phyloP scores from a whole-genome alignment of 116 monocot species.

The Trichopus zeylanicus region DNA sequence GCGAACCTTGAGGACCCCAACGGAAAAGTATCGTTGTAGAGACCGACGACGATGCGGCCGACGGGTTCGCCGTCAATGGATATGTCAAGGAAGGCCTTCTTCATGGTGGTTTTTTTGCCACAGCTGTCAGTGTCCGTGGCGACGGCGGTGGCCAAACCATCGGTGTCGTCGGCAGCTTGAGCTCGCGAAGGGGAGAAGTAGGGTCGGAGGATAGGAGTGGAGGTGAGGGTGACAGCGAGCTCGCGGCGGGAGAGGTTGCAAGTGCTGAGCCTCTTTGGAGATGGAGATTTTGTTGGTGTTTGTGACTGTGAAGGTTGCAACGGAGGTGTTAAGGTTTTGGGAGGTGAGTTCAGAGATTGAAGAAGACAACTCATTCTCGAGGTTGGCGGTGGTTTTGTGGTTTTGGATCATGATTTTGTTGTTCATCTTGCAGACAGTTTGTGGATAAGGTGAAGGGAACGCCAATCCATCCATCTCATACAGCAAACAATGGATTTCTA shows the following conservation, averaged over 20 bases:
- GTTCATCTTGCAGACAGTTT: neutral
- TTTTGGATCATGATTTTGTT: neutral
- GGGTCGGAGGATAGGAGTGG: constrained; percentile 20
- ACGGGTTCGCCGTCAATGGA: constrained; percentile 50
- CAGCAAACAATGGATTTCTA: no score
- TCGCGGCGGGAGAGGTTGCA: constrained; percentile 36
- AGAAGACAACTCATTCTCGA: constrained; percentile 4
- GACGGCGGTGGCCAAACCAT: neutral
- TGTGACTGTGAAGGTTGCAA: neutral
- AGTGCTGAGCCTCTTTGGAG: neutral
- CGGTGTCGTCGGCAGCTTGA: neutral
- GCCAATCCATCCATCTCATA: no score
- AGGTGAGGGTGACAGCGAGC: constrained; percentile 17
- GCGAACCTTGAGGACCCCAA: constrained; percentile 43
- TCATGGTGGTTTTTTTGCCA: constrained; percentile 6
- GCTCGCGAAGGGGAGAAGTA: neutral
- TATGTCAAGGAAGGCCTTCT: constrained; percentile 57
- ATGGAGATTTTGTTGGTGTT: neutral
- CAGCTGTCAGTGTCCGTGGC: neutral
- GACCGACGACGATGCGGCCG: constrained; percentile 58
- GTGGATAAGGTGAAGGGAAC: neutral
- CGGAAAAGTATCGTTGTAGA: constrained; percentile 33
- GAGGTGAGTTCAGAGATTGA: constrained; percentile 5
- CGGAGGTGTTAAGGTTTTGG: neutral
- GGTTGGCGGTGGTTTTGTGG: neutral